Evolutionary conservation across 75 land plant species (phyloP).

Genomic region (Azolla pinnata): DNA sequence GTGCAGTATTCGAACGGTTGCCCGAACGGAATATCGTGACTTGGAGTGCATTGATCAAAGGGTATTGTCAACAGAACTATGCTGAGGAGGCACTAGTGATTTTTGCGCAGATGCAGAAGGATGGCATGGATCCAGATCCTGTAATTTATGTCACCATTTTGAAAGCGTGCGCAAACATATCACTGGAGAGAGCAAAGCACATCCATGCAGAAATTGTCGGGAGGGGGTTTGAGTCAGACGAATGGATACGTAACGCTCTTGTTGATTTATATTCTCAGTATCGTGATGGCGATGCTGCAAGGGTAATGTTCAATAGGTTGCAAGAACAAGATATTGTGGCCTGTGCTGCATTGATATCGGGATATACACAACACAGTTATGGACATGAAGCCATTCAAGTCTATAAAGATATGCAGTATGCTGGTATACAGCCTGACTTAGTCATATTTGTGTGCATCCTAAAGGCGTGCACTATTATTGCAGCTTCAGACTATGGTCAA

Average conservation of each 20-base stretch:
- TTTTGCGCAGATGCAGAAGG: constrained; percentile 9
- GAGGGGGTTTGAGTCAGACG: constrained; percentile 4
- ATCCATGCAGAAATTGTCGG: constrained; percentile 7
- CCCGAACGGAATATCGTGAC: not conserved
- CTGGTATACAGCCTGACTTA: constrained; percentile 18
- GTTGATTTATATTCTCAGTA: constrained; percentile 51
- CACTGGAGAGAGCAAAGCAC: not conserved
- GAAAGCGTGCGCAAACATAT: constrained; percentile 9
- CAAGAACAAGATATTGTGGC: constrained; percentile 33
- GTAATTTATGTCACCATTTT: constrained; percentile 8
- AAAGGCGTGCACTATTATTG: constrained; percentile 41
- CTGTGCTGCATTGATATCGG: constrained; percentile 60
- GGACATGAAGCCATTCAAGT: constrained; percentile 34
- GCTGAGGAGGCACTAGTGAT: not conserved
- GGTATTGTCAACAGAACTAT: not conserved
- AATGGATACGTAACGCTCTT: constrained; percentile 46
- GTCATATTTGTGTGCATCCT: constrained; percentile 11
- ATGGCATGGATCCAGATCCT: constrained; percentile 8
- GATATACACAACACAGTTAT: constrained; percentile 43
- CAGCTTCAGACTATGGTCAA: constrained; percentile 34
- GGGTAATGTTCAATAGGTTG: constrained; percentile 29
- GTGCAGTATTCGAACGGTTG: constrained; percentile 2
- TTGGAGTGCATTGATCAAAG: constrained; percentile 3
- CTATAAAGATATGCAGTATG: constrained; percentile 26
- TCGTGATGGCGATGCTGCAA: constrained; percentile 28